A percentile compares a stretch with the other conserved stretches of the same genome.
phyloP scores from a whole-genome alignment of 768 basidiomycete genomes.

The Suillus occidentalis region DNA sequence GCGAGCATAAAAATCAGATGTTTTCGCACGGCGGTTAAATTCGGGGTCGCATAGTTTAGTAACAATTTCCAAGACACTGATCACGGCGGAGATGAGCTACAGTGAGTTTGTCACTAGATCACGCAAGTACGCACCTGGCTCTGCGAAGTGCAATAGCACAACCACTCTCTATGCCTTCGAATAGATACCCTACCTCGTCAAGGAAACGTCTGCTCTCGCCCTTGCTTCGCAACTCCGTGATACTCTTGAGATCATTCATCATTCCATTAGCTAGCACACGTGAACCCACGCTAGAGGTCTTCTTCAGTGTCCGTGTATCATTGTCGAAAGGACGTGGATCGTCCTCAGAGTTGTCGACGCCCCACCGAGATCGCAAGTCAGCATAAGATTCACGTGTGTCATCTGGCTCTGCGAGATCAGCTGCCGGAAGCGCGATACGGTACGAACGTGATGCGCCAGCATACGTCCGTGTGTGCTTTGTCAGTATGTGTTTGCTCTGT shows the following conservation, averaged over 20 bases:
- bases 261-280: constrained; percentile 52
- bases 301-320: constrained; percentile 15
- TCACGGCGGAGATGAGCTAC: background rate
- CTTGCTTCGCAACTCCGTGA: constrained; percentile 77
- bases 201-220: constrained; percentile 79
- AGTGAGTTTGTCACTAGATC: background rate
- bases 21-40: constrained; percentile 77
- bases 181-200: constrained; percentile 83
- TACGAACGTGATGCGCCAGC: constrained; percentile 81
- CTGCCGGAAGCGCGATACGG: constrained; percentile 61
- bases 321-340: constrained; percentile 46
- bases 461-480: constrained; percentile 60
- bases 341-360: constrained; percentile 78
- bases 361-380: constrained; percentile 75
- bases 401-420: constrained; percentile 43
- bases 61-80: constrained; percentile 74
- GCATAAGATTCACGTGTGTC: constrained; percentile 68
- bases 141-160: constrained; percentile 58
- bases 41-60: constrained; percentile 71
- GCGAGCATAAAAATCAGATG: constrained; percentile 66
- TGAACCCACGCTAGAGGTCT: constrained; percentile 29
- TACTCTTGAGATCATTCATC: constrained; percentile 77
- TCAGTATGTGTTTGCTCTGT: constrained; percentile 27
- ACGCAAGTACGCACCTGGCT: constrained; percentile 51
- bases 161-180: constrained; percentile 68